Evolutionary conservation across 768 basidiomycete species (phyloP).

Genomic region (Mycena indigotica): DNA sequence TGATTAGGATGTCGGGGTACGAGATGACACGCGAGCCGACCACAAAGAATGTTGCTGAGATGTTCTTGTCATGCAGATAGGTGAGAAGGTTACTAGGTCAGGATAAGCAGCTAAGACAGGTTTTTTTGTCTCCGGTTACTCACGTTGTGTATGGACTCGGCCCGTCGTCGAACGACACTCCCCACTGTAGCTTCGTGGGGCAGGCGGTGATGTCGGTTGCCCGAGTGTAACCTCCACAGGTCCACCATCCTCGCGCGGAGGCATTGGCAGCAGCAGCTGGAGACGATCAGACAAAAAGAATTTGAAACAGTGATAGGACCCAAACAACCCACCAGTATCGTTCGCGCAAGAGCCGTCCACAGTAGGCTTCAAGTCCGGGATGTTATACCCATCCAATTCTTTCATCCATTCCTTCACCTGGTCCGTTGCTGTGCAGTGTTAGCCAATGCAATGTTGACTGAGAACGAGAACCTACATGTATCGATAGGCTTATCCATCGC

Average conservation of each 20-base stretch:
- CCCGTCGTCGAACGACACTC: slow-evolving; percentile 73
- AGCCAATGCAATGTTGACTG: not conserved
- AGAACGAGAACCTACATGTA: slow-evolving; percentile 5
- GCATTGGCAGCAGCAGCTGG: slow-evolving; percentile 56
- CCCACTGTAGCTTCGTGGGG: slow-evolving; percentile 32
- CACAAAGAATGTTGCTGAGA: slow-evolving; percentile 89
- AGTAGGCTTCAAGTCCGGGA: slow-evolving; percentile 68
- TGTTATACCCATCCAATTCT: slow-evolving; percentile 69
- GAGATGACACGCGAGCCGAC: slow-evolving; percentile 85
- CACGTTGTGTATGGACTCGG: slow-evolving; percentile 79
- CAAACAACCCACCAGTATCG: slow-evolving; percentile 33
- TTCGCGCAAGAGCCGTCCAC: slow-evolving; percentile 67
- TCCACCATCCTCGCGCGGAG: slow-evolving; percentile 84
- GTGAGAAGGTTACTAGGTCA: slow-evolving; percentile 62
- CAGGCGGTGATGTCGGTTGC: slow-evolving; percentile 51
- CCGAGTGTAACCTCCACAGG: slow-evolving; percentile 75
- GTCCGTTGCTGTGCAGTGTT: slow-evolving; percentile 40
- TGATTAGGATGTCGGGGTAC: slow-evolving; percentile 69
- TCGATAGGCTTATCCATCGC: slow-evolving; percentile 17
- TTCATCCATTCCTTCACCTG: slow-evolving; percentile 75
- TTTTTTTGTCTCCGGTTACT: not conserved
- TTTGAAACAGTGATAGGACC: not conserved
- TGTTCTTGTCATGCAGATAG: slow-evolving; percentile 62
- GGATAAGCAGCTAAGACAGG: slow-evolving; percentile 14
- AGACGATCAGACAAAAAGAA: slow-evolving; percentile 1